Evolutionary conservation across 352 stramenopile genomes (phyloP).

Genomic region (Globisporangium heterothallicum): DNA sequence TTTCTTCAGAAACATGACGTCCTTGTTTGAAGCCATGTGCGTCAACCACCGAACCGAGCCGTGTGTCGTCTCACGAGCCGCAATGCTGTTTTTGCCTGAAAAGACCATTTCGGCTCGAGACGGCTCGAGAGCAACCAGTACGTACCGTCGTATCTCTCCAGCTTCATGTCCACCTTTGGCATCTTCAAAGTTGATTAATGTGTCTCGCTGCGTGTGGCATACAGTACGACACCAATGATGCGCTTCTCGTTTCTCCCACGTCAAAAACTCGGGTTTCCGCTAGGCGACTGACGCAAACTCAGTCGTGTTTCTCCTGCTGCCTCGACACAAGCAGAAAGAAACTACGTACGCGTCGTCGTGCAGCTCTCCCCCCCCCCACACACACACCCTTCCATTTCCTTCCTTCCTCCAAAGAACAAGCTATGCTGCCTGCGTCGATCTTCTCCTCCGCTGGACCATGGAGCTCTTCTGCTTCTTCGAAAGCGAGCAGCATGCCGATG

Average conservation of each 20-base stretch:
- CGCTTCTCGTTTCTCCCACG: background rate
- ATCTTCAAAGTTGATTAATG: background rate
- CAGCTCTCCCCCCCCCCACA: no score
- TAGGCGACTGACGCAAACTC: background rate
- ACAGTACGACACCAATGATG: background rate
- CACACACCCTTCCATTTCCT: no score
- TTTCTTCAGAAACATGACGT: background rate
- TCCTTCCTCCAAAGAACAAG: no score
- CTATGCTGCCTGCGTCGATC: constrained; percentile 12
- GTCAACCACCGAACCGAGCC: no score
- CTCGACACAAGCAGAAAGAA: background rate
- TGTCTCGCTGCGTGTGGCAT: background rate
- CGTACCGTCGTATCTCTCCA: background rate
- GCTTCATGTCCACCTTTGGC: no score
- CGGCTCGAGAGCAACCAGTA: background rate
- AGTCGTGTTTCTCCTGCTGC: background rate
- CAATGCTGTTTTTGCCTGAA: background rate
- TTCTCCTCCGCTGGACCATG: constrained; percentile 1
- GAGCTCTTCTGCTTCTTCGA: background rate
- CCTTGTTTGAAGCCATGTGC: background rate
- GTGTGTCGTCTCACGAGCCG: background rate
- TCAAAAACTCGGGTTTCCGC: background rate
- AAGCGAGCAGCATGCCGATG: background rate
- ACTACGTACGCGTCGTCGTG: background rate
- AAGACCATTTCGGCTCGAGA: background rate